Evolutionary conservation across 495 filamentous ascomycete genomes (phyloP), one percentile per base, ranked within the genome.

Genomic region (Aspergillus taichungensis): DNA sequence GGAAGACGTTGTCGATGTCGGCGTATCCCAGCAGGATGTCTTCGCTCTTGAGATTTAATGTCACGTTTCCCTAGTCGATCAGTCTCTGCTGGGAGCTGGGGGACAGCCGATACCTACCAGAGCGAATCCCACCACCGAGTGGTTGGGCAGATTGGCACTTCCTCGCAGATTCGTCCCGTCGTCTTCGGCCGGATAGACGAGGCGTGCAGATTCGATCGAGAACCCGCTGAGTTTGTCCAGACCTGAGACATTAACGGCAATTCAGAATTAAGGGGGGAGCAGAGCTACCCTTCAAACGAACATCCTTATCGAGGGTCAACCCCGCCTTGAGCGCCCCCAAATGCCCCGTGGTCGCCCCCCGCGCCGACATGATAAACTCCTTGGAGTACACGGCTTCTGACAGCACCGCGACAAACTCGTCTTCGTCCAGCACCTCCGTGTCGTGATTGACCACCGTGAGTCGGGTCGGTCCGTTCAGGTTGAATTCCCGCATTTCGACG

Each of bases 171-270:
- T 62, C 42, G 42, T 60, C 24, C 73, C 71, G 32, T 73, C 61
- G 0, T 53, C 53, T 28, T 54, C 48, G 0, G 66, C 55, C 3
- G 70, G 69, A 30, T 66, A 45, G 7, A 67, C 31, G n/a, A 74
- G 55, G 14, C 57, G 52, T n/a, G 68, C 57, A 8, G 62, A 57
- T 8, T 63, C 42, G 46, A 74, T 72, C 14, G 57, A 59, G 40
- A 74, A 74, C 6, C 72, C 72, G 0, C 46, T 51, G 0, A 74
- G 51, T 34, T 67, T 47, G 40, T 73, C 67, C 13, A 75, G 52
- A 9, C 65, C 66, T 63, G 34, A 33, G 0, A 38, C 10, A 40
- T 34, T 13, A 39, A 32, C 13, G 34, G n/a, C 39, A 5, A 10
- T 3, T 10, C 28, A 39, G 13, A 32, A 18, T 0, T 24, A 40